Conservation (phyloP, 371 early-diverging fungal genomes). For the Gilbertella persicaria region DNA sequence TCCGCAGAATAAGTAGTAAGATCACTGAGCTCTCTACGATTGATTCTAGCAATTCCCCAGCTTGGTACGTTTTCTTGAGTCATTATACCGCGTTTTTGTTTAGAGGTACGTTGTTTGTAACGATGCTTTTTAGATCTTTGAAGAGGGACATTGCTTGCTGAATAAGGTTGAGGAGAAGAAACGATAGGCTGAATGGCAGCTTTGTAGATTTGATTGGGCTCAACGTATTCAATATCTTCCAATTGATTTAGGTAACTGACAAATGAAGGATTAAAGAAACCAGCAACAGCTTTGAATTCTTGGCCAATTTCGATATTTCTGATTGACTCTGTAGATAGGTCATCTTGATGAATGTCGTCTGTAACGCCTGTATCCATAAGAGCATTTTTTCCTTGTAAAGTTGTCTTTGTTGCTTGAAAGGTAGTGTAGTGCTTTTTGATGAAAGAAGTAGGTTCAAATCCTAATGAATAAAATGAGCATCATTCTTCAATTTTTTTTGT, state of each 20-base stretch:
- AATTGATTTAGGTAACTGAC: conserved; percentile 29
- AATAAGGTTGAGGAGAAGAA: conserved; percentile 4
- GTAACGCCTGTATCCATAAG: background rate
- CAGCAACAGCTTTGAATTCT: conserved; percentile 17
- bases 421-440: conserved; percentile 21
- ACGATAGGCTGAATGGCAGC: conserved; percentile 10
- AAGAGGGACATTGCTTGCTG: background rate
- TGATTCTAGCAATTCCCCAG: conserved; percentile 66
- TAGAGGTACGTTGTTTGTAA: background rate
- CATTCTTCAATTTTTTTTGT: background rate
- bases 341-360: background rate
- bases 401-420: background rate
- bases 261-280: conserved; percentile 29
- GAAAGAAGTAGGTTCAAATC: conserved; percentile 17
- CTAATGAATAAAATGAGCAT: conserved; percentile 1
- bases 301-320: conserved; percentile 17
- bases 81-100: conserved; percentile 8
- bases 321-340: background rate
- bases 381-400: background rate
- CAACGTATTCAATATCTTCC: conserved; percentile 57
- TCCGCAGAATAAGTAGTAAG: conserved; percentile 37
- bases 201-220: conserved; percentile 49
- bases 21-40: conserved; percentile 36
- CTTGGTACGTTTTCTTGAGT: conserved; percentile 44
- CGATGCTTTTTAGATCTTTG: background rate